phyloP scores from a whole-genome alignment of 371 early-diverging fungal genomes.

The Lichtheimia hyalospora region DNA sequence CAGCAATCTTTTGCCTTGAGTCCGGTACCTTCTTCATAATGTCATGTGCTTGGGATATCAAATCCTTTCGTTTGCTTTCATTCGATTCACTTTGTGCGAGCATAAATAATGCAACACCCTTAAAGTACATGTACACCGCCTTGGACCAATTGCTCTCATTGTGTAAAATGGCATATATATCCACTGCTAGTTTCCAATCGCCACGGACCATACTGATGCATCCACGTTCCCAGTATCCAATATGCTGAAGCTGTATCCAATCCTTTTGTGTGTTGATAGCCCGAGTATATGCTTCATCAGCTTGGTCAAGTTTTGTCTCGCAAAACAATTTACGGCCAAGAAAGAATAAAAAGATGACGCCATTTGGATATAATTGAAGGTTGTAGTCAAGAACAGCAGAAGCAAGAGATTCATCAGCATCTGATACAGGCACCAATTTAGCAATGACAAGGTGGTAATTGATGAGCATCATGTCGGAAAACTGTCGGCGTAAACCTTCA shows the following conservation, averaged over 20 bases:
- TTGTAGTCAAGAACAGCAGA: constrained; percentile 30
- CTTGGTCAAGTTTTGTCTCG: constrained; percentile 42
- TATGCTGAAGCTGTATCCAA: constrained; percentile 71
- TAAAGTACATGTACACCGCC: constrained; percentile 64
- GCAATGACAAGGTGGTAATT: constrained; percentile 65
- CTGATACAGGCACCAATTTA: constrained; percentile 50
- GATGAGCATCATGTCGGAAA: constrained; percentile 53
- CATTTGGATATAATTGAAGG: constrained; percentile 46
- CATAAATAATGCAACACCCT: constrained; percentile 51
- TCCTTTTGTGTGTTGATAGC: constrained; percentile 43
- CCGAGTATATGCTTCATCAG: constrained; percentile 39
- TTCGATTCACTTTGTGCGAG: constrained; percentile 8
- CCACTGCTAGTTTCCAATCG: constrained; percentile 50
- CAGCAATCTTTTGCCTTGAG: constrained; percentile 64
- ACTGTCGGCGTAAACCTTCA: constrained; percentile 51
- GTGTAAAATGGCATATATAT: constrained; percentile 49
- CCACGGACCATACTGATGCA: constrained; percentile 37
- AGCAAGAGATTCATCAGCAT: constrained; percentile 45
- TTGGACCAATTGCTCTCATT: constrained; percentile 74
- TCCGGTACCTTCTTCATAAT: constrained; percentile 56
- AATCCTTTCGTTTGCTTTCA: constrained; percentile 3
- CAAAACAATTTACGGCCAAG: constrained; percentile 51
- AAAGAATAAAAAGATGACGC: constrained; percentile 62
- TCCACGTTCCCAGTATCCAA: constrained; percentile 71
- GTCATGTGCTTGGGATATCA: constrained; percentile 15